phyloP scores from a whole-genome alignment of 495 filamentous ascomycete genomes.

The Hyaloscypha hepaticicola region DNA sequence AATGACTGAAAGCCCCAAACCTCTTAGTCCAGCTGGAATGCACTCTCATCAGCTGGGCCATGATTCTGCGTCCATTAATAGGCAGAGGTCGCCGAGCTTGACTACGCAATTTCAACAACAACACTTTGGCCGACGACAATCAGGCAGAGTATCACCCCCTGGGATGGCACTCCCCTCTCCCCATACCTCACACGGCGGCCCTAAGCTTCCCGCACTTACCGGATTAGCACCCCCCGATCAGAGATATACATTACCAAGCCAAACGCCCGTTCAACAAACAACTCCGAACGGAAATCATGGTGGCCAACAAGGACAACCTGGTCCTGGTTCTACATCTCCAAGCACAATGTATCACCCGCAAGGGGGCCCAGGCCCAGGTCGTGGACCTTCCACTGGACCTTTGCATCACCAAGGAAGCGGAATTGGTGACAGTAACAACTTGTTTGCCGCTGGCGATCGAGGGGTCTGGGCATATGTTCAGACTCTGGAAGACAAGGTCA shows the following conservation, averaged over 20 bases:
- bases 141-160: slow-evolving; percentile 41
- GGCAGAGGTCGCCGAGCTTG: slow-evolving; percentile 69
- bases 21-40: slow-evolving; percentile 68
- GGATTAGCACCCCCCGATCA: slow-evolving; percentile 50
- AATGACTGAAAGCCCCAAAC: slow-evolving; percentile 86
- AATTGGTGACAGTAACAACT: slow-evolving; percentile 42
- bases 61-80: slow-evolving; percentile 49
- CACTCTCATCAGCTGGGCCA: slow-evolving; percentile 60
- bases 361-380: slow-evolving; percentile 10
- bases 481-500: slow-evolving; percentile 48
- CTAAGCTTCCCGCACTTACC: slow-evolving; percentile 38
- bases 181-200: slow-evolving; percentile 38
- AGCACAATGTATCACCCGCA: slow-evolving; percentile 25
- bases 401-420: slow-evolving; percentile 33
- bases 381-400: slow-evolving; percentile 14
- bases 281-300: slow-evolving; percentile 12
- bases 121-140: slow-evolving; percentile 57
- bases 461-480: slow-evolving; percentile 50
- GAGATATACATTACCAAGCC: slow-evolving; percentile 44
- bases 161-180: slow-evolving; percentile 40
- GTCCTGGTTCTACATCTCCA: slow-evolving; percentile 20
- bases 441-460: slow-evolving; percentile 43
- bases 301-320: slow-evolving; percentile 30
- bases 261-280: slow-evolving; percentile 31
- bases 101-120: slow-evolving; percentile 66